Conservation (phyloP, 306 rosid species). For the Quercus suber region DNA sequence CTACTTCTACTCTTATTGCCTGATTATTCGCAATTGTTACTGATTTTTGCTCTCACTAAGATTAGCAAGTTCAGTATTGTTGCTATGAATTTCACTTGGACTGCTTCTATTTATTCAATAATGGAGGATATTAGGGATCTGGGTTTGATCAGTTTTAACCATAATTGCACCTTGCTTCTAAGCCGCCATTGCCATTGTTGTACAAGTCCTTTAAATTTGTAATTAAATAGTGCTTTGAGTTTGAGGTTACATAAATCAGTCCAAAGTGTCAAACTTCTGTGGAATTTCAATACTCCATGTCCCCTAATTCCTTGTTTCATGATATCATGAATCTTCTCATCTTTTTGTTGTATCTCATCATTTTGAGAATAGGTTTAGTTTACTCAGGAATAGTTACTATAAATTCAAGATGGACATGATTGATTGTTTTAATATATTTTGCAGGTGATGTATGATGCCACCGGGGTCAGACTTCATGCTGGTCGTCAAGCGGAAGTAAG, state of each 20-base stretch:
- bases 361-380: background rate
- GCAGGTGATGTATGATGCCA: conserved; percentile 96
- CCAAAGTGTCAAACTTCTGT: background rate
- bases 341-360: background rate
- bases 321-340: background rate
- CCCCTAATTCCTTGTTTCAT: background rate
- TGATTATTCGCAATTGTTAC: background rate
- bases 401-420: conserved; percentile 12
- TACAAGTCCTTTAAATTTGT: background rate
- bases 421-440: conserved; percentile 12
- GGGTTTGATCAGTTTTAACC: background rate
- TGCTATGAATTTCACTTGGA: background rate
- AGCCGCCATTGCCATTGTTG: background rate
- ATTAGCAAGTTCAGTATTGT: background rate
- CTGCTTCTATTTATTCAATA: conserved; percentile 9
- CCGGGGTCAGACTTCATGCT: conserved; percentile 97
- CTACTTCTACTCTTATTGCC: background rate
- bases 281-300: background rate
- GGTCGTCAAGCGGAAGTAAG: conserved; percentile 96
- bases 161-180: background rate
- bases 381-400: background rate
- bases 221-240: background rate
- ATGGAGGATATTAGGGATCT: background rate
- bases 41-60: background rate
- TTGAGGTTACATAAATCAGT: background rate